These are phyloP conservation scores for Terana coerulea DNA, from an alignment of 768 basidiomycete genomes.

Conservation along the genomic window DNA sequence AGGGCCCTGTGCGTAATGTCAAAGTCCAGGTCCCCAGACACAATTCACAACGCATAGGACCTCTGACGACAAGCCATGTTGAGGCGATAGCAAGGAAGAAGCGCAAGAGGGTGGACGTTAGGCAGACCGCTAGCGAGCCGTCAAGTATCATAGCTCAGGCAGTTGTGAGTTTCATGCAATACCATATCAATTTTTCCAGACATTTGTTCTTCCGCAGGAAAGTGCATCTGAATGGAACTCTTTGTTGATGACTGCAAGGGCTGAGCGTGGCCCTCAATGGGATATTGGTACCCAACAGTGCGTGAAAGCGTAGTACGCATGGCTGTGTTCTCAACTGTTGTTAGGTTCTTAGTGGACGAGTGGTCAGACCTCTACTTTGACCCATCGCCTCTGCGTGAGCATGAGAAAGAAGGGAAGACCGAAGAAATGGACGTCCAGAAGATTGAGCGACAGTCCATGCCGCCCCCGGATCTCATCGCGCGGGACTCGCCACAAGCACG, in stretches of 20 bases:
- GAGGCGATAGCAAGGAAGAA: slow-evolving; percentile 49
- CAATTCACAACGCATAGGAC: slow-evolving; percentile 67
- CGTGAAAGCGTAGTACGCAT: slow-evolving; percentile 24
- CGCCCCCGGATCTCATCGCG: slow-evolving; percentile 10
- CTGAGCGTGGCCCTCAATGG: slow-evolving; percentile 83
- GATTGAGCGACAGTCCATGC: slow-evolving; percentile 14
- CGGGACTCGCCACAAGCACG: slow-evolving; percentile 16
- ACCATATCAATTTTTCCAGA: background rate
- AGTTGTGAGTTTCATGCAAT: slow-evolving; percentile 45
- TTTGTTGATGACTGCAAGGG: slow-evolving; percentile 69
- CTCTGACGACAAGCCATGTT: slow-evolving; percentile 58
- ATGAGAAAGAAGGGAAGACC: slow-evolving; percentile 24
- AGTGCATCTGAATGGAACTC: slow-evolving; percentile 88
- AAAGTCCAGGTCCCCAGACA: slow-evolving; percentile 70
- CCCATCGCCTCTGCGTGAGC: slow-evolving; percentile 46
- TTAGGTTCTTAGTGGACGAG: slow-evolving; percentile 73
- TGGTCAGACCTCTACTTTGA: slow-evolving; percentile 73
- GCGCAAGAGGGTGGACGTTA: slow-evolving; percentile 49
- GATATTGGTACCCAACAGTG: slow-evolving; percentile 85
- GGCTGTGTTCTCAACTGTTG: background rate
- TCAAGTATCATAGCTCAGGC: slow-evolving; percentile 50
- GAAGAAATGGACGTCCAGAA: slow-evolving; percentile 13
- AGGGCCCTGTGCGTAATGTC: slow-evolving; percentile 51
- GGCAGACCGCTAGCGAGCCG: slow-evolving; percentile 59
- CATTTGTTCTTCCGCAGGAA: slow-evolving; percentile 39